These are phyloP conservation scores for Byssochlamys sp. DNA, from an alignment of 2,329 filamentous ascomycete genomes.

Conservation along the genomic window DNA sequence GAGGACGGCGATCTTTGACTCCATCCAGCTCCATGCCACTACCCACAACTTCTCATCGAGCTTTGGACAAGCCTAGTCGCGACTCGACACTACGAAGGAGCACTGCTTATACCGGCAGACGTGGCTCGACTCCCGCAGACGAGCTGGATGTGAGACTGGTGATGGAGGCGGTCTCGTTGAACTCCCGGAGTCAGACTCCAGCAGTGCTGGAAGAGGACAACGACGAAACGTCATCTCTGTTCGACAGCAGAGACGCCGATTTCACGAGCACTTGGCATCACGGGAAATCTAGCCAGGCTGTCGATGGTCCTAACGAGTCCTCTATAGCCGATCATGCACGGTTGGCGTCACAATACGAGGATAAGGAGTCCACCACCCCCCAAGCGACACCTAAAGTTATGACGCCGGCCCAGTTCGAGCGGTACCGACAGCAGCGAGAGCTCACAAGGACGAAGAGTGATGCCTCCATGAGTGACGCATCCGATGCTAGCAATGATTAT, in stretches of 20 bases:
- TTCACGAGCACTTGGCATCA: conserved; percentile 1
- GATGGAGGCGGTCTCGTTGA: conserved; percentile 22
- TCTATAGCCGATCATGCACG: conserved; percentile 35
- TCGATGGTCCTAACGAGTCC: not conserved
- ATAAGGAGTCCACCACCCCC: conserved; percentile 22
- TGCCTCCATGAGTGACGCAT: conserved; percentile 42
- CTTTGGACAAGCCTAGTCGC: conserved; percentile 18
- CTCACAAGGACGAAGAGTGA: conserved; percentile 53
- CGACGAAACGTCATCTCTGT: conserved; percentile 18
- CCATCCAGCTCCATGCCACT: conserved; percentile 8
- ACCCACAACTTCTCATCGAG: conserved; percentile 23
- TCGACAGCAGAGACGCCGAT: conserved; percentile 12
- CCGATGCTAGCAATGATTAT: conserved; percentile 56
- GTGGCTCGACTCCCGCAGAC: conserved; percentile 20
- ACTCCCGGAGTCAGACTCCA: conserved; percentile 14
- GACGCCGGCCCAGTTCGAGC: conserved; percentile 80
- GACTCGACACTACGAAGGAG: conserved; percentile 22
- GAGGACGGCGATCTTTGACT: conserved; percentile 8
- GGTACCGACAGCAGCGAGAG: conserved; percentile 60
- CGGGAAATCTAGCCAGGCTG: conserved; percentile 5
- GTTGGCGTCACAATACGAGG: conserved; percentile 38
- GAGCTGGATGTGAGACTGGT: conserved; percentile 34
- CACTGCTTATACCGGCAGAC: conserved; percentile 18
- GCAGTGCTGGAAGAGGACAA: conserved; percentile 12
- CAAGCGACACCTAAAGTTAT: conserved; percentile 63